phyloP scores from a whole-genome alignment of 73 alveolate genomes.

The Paramecium sonneborni region DNA sequence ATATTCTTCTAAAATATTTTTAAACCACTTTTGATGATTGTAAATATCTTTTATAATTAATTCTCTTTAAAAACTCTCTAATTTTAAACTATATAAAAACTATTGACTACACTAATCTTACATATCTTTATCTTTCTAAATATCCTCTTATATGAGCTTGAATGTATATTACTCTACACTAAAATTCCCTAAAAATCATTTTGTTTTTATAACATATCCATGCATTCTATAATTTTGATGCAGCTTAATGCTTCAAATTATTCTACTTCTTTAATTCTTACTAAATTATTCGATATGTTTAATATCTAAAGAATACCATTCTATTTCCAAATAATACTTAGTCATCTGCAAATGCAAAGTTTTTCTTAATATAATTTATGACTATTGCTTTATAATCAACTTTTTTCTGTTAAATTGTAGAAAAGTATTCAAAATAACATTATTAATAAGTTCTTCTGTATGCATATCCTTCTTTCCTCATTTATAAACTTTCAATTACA shows the following conservation, averaged over 20 bases:
- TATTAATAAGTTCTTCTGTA: slow-evolving; percentile 42
- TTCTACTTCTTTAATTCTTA: not conserved
- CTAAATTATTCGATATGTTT: not conserved
- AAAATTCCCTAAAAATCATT: not conserved
- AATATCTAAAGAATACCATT: slow-evolving; percentile 33
- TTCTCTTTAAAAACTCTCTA: not conserved
- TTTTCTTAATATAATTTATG: not conserved
- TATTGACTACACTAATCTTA: not conserved
- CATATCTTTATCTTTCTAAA: not conserved
- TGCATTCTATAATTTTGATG: not conserved
- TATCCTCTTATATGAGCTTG: slow-evolving; percentile 38
- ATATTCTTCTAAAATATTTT: slow-evolving; percentile 6
- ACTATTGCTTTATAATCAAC: slow-evolving; percentile 3
- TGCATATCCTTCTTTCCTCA: slow-evolving; percentile 52
- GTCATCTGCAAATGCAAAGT: slow-evolving; percentile 12
- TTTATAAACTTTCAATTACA: slow-evolving; percentile 18
- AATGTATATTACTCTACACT: not conserved
- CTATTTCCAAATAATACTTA: slow-evolving; percentile 47
- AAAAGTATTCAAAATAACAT: not conserved
- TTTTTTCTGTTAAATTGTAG: not conserved
- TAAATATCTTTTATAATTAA: not conserved
- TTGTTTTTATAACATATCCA: slow-evolving; percentile 30
- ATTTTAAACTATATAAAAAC: not conserved
- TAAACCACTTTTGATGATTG: not conserved
- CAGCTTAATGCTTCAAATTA: not conserved